Percentiles rank a stretch among this genome's conserved stretches.
phyloP scores from a whole-genome alignment of 2,329 filamentous ascomycete species.

The Stromatinia cepivora region DNA sequence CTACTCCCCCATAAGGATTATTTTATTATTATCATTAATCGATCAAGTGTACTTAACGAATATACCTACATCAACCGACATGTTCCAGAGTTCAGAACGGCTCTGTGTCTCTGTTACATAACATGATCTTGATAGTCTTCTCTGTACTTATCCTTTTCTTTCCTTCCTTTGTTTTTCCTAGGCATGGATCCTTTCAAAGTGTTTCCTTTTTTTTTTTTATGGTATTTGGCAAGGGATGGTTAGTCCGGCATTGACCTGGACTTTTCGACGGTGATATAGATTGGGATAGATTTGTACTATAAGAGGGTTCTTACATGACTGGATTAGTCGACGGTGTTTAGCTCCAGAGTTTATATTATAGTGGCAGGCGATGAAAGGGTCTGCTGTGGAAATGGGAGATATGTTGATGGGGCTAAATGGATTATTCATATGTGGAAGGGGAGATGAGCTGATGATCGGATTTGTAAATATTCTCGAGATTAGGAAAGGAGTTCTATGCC shows the following conservation, averaged over 20 bases:
- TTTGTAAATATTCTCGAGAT: conserved; percentile 9
- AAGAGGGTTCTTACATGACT: neutral
- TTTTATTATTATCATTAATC: neutral
- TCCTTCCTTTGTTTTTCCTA: neutral
- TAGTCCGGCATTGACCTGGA: neutral
- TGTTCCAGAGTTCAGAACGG: neutral
- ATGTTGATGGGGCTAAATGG: neutral
- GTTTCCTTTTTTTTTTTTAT: neutral
- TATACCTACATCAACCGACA: neutral
- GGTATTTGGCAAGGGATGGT: neutral
- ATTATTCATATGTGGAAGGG: neutral
- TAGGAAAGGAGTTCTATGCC: neutral
- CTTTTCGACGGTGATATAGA: conserved; percentile 7
- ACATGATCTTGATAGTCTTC: neutral
- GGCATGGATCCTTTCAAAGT: neutral
- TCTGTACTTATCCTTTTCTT: neutral
- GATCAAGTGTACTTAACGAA: conserved; percentile 3
- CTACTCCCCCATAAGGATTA: conserved; percentile 11
- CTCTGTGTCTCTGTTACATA: neutral
- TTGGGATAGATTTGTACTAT: conserved; percentile 10
- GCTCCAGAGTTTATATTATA: neutral
- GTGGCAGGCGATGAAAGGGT: neutral
- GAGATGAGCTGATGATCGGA: neutral
- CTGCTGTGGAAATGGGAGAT: neutral
- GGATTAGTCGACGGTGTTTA: neutral